These are phyloP conservation scores for Alternaria sp. DNA, from an alignment of 2,329 filamentous ascomycete genomes.

Conservation along the genomic window DNA sequence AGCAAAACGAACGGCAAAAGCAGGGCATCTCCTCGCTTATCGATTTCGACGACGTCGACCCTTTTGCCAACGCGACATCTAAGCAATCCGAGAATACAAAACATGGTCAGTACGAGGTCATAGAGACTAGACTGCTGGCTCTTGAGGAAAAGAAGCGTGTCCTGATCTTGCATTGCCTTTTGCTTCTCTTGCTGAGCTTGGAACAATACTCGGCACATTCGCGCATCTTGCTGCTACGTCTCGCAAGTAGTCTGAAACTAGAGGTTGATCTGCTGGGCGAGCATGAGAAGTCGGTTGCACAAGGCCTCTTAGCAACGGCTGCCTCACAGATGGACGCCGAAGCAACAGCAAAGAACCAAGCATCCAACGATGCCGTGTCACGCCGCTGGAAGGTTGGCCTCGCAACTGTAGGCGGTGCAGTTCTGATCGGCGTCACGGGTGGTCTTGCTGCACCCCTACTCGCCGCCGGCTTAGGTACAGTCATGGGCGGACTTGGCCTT, in stretches of 20 bases:
- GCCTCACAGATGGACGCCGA: constrained; percentile 77
- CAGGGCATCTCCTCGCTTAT: constrained; percentile 37
- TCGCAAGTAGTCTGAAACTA: constrained; percentile 74
- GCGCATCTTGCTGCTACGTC: constrained; percentile 73
- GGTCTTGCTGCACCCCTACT: constrained; percentile 79
- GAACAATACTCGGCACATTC: constrained; percentile 79
- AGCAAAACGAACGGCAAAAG: constrained; percentile 29
- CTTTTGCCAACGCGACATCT: constrained; percentile 23
- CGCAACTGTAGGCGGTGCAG: constrained; percentile 85
- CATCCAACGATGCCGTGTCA: constrained; percentile 69
- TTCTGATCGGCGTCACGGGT: constrained; percentile 80
- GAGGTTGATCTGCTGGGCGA: constrained; percentile 69
- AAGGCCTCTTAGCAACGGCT: constrained; percentile 72
- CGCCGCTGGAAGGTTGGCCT: constrained; percentile 83
- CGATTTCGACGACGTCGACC: constrained; percentile 37
- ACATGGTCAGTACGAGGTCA: constrained; percentile 40
- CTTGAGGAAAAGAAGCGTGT: constrained; percentile 62
- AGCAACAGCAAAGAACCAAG: constrained; percentile 75
- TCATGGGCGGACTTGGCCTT: constrained; percentile 79
- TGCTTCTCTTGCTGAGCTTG: constrained; percentile 76
- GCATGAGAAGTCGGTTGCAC: constrained; percentile 78
- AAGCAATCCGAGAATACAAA: constrained; percentile 15
- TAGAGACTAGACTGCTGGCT: constrained; percentile 48
- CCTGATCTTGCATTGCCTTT: constrained; percentile 73
- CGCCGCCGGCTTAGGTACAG: constrained; percentile 77